Evolutionary conservation across 2,329 filamentous ascomycete species (phyloP), one percentile per base, ranked within the genome.

Genomic region (Arthrobotrys entomopaga): DNA sequence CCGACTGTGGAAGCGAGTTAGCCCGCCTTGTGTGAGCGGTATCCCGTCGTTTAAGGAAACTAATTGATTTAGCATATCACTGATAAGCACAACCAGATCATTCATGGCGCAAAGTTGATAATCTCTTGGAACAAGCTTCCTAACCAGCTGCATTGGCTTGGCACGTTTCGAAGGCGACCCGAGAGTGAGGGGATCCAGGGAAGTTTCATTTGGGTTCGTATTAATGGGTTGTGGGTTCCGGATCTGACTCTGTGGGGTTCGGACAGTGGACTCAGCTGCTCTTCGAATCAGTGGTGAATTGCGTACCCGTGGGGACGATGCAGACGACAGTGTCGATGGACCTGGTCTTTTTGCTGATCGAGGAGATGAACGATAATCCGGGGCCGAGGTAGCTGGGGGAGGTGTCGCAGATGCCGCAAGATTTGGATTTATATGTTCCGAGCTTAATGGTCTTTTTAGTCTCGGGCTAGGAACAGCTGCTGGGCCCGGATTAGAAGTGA

Each of bases 1-100:
- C 91, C 93, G 90, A 50, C 93, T 98, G 82, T 99, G 95, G 81
- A 99, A 99, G 63, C 95, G 88, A 58, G 95, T 99, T 65, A 99
- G 85, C 38, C 92, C 90, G 38, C 92, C 93, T 77, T 92, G 91
- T 78, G 90, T 89, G 65, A 97, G 87, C 53, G 94, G 93, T 76
- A 95, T 88, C 56, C 87, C 87, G 81, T 99, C 95, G 79, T 99
- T 99, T 76, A 94, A 91, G 75, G 91, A 89, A 77, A 99, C 96
- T 54, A 99, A 84, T 82, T 99, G 95, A 82, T 93, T 90, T 54
- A 99, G 86, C 95, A 99, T 98, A 80, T 96, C 92, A 52, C 93
- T 89, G 77, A 99, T 95, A 74, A 99, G 84, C 48, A 94, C 86
- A 26, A 97, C 95, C 80, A 99, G 87, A 80, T 97, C 93, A 79